phyloP scores from a whole-genome alignment of 2,329 filamentous ascomycete genomes.

The Colletotrichum paranaense region DNA sequence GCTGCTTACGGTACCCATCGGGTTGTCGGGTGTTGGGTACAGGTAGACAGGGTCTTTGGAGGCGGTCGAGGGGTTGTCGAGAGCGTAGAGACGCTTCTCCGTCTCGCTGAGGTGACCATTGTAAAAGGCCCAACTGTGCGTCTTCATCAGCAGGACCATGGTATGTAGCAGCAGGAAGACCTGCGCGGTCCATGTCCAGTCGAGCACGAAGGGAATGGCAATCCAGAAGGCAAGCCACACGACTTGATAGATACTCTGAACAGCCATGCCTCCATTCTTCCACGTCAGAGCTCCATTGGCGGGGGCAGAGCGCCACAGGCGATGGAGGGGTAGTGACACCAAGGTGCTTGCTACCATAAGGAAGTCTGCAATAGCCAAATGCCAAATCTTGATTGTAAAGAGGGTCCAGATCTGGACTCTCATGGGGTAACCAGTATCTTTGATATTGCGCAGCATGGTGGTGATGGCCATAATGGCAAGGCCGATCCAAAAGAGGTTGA shows the following conservation, averaged over 20 bases:
- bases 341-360: conserved; percentile 85
- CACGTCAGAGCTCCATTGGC: conserved; percentile 72
- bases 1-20: conserved; percentile 51
- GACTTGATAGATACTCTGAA: conserved; percentile 86
- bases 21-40: conserved; percentile 75
- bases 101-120: conserved; percentile 95
- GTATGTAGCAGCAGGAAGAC: conserved; percentile 94
- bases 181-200: conserved; percentile 97
- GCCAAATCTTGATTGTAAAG: conserved; percentile 89
- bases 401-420: conserved; percentile 88
- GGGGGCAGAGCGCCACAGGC: conserved; percentile 66
- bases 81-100: conserved; percentile 79
- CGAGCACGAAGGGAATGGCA: conserved; percentile 82
- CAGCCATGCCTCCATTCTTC: conserved; percentile 78
- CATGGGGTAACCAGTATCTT: conserved; percentile 90
- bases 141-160: conserved; percentile 96
- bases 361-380: conserved; percentile 84
- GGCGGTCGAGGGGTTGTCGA: conserved; percentile 77
- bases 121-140: conserved; percentile 98
- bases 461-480: conserved; percentile 97
- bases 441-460: conserved; percentile 90
- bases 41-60: conserved; percentile 74
- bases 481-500: conserved; percentile 97
- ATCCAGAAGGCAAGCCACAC: conserved; percentile 88
- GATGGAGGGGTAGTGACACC: conserved; percentile 79